These are phyloP conservation scores for Puccinia hordei DNA, from an alignment of 1,284 basidiomycete genomes.

Conservation along the genomic window DNA sequence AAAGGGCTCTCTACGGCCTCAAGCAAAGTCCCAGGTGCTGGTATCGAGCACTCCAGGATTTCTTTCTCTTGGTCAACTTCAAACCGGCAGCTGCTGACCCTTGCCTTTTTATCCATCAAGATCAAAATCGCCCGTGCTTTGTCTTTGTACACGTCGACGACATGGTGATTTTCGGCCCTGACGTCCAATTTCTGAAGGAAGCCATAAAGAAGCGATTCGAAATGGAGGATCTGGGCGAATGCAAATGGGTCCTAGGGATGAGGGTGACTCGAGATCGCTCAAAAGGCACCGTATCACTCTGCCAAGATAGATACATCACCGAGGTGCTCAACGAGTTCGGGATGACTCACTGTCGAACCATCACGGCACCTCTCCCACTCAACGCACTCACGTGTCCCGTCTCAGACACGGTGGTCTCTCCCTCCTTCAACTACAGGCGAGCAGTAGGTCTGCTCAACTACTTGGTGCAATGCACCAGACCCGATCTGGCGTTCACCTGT, in stretches of 20 bases:
- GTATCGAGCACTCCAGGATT: no score
- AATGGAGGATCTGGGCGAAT: no score
- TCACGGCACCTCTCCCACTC: not conserved
- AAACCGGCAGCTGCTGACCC: not conserved
- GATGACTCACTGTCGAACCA: not conserved
- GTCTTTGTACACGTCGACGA: no score
- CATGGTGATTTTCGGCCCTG: no score
- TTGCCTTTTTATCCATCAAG: not conserved
- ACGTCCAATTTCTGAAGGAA: no score
- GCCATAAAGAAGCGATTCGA: no score
- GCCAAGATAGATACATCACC: slow-evolving; percentile 5
- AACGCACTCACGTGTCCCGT: not conserved
- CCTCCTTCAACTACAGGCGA: not conserved
- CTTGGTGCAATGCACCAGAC: no score
- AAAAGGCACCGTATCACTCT: not conserved
- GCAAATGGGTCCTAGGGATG: no score
- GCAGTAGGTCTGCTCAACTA: no score
- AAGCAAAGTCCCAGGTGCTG: no score
- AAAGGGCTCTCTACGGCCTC: no score
- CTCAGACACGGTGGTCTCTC: not conserved
- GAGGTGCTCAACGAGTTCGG: slow-evolving; percentile 23
- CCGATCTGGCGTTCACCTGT: no score
- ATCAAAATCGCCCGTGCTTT: not conserved
- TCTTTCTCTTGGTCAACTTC: not conserved
- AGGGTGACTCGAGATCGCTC: not conserved